Conservation (phyloP, 805 yeast species). For the Kregervanrija fluxuum region DNA sequence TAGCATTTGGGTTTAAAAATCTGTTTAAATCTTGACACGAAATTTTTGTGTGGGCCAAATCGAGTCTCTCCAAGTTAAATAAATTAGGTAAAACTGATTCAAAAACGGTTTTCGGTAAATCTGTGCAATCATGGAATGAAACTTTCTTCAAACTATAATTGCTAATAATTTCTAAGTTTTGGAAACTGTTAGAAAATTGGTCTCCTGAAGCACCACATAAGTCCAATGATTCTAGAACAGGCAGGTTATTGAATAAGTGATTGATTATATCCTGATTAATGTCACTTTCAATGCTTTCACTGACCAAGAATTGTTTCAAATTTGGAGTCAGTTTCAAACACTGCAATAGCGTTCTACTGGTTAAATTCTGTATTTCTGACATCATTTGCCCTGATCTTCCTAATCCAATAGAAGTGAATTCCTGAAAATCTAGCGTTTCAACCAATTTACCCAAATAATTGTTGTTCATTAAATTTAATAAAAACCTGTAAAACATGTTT, state of each 20-base stretch:
- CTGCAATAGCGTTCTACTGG: constrained; percentile 58
- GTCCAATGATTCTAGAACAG: constrained; percentile 62
- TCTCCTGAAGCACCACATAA: constrained; percentile 82
- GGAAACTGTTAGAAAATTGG: constrained; percentile 53
- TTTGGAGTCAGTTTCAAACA: constrained; percentile 61
- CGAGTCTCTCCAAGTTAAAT: constrained; percentile 55
- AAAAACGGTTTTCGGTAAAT: constrained; percentile 52
- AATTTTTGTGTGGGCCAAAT: constrained; percentile 74
- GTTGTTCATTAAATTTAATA: constrained; percentile 43
- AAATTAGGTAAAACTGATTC: constrained; percentile 51
- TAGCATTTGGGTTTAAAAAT: constrained; percentile 45
- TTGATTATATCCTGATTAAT: constrained; percentile 53
- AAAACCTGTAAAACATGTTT: constrained; percentile 66
- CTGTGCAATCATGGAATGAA: constrained; percentile 86
- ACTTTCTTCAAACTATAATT: constrained; percentile 34
- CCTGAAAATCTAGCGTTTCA: constrained; percentile 76
- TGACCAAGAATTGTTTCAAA: constrained; percentile 70
- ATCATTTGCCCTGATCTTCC: constrained; percentile 89
- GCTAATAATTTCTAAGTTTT: constrained; percentile 28
- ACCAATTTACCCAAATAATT: constrained; percentile 52
- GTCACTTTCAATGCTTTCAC: constrained; percentile 82
- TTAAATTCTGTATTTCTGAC: constrained; percentile 85
- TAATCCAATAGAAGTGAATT: constrained; percentile 81
- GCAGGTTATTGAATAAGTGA: constrained; percentile 45
- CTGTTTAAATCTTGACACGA: constrained; percentile 52